Percentiles rank a stretch among this genome's conserved stretches.
Evolutionary conservation across 176 grass and related monocot species (phyloP).

Genomic region (Tillandsia leiboldiana): DNA sequence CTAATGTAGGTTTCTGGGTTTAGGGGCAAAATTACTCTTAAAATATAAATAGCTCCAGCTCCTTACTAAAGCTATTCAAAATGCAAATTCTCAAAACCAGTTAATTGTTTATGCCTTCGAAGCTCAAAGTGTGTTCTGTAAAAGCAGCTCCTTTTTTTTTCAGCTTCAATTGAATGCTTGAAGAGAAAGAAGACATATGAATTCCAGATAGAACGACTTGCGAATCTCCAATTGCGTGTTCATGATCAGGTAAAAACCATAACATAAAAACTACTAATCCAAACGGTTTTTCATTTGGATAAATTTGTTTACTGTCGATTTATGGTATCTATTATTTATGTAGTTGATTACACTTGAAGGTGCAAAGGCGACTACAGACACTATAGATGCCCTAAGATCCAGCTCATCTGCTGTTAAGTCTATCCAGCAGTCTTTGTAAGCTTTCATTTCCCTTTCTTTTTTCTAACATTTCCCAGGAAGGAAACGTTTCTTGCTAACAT

Average conservation of each 20-base stretch:
- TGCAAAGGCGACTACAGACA: conserved; percentile 59
- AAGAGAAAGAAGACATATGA: conserved; percentile 71
- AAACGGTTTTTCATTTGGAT: background rate
- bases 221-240: conserved; percentile 53
- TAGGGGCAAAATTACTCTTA: background rate
- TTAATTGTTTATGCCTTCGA: background rate
- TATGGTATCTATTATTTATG: background rate
- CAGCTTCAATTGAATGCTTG: conserved; percentile 59
- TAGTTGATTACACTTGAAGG: conserved; percentile 55
- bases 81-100: background rate
- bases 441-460: conserved; percentile 15
- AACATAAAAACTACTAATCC: no score
- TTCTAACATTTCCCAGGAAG: conserved; percentile 1
- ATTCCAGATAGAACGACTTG: conserved; percentile 51
- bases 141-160: conserved; percentile 20
- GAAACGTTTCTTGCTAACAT: background rate
- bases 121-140: background rate
- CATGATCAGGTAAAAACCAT: conserved; percentile 50
- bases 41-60: background rate
- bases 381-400: conserved; percentile 48
- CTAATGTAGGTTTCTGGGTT: no score
- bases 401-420: conserved; percentile 62
- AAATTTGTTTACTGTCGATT: background rate
- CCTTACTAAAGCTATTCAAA: background rate
- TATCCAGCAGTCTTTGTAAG: conserved; percentile 64